Percentiles rank a stretch among this genome's conserved stretches.
phyloP scores from a whole-genome alignment of 164 flowering plant species.

The Chimonanthus praecox region DNA sequence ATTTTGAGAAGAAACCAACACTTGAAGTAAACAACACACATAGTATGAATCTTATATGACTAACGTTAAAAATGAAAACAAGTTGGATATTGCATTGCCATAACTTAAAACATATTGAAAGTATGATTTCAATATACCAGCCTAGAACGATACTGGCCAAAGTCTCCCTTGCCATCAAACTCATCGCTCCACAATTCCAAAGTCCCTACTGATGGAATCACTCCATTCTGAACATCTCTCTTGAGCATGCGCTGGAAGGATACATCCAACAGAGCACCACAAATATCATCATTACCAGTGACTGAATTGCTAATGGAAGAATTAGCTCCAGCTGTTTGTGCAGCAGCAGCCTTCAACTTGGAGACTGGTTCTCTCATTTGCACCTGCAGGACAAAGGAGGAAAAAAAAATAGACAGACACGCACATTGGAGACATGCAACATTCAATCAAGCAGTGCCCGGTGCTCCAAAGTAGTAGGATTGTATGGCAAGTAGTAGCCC shows the following conservation, averaged over 20 bases:
- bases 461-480: too few species aligned
- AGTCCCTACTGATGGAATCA: conserved; percentile 37
- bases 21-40: too few species aligned
- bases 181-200: conserved; percentile 95
- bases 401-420: conserved; percentile 1
- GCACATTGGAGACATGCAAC: too few species aligned
- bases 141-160: conserved; percentile 79
- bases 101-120: neutral
- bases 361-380: conserved; percentile 65
- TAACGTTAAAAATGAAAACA: too few species aligned
- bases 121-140: conserved; percentile 50
- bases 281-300: conserved; percentile 54
- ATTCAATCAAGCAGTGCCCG: too few species aligned
- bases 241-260: conserved; percentile 73
- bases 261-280: conserved; percentile 56
- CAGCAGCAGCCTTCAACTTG: conserved; percentile 55
- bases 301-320: conserved; percentile 16
- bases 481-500: too few species aligned
- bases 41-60: too few species aligned
- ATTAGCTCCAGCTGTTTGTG: conserved; percentile 37
- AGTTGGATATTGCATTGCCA: neutral
- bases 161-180: conserved; percentile 83
- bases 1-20: too few species aligned
- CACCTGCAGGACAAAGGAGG: conserved; percentile 35
- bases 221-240: conserved; percentile 52